These are phyloP conservation scores for Nemania sp. DNA, from an alignment of 2,329 filamentous ascomycete species.

Conservation along the genomic window DNA sequence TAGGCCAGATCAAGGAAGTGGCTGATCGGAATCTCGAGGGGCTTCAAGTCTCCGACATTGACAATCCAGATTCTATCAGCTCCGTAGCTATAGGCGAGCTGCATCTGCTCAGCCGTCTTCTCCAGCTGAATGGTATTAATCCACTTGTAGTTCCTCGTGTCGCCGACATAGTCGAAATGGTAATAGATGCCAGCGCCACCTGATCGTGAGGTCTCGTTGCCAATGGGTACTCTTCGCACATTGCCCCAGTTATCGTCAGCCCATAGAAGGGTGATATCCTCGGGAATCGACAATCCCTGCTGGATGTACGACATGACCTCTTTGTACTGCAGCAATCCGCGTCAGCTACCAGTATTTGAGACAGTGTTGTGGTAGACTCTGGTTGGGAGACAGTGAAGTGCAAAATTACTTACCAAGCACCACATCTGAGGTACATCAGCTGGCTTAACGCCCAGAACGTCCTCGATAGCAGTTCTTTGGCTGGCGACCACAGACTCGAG, in stretches of 20 bases:
- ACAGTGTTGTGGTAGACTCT: no score
- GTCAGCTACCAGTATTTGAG: slow-evolving; percentile 1
- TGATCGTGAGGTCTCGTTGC: slow-evolving; percentile 54
- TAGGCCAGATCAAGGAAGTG: slow-evolving; percentile 72
- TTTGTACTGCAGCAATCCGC: slow-evolving; percentile 54
- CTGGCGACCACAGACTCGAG: slow-evolving; percentile 63
- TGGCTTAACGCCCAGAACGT: slow-evolving; percentile 57
- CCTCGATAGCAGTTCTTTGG: slow-evolving; percentile 61
- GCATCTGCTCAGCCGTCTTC: slow-evolving; percentile 69
- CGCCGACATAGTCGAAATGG: slow-evolving; percentile 58
- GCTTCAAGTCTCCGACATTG: slow-evolving; percentile 67
- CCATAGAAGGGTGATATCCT: slow-evolving; percentile 65
- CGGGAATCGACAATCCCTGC: slow-evolving; percentile 61
- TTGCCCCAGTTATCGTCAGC: slow-evolving; percentile 67
- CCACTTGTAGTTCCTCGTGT: slow-evolving; percentile 62
- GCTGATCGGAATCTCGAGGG: slow-evolving; percentile 64
- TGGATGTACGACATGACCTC: slow-evolving; percentile 73
- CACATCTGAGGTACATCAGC: slow-evolving; percentile 67
- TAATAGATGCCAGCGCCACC: slow-evolving; percentile 65
- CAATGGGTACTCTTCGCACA: slow-evolving; percentile 59
- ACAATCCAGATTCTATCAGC: slow-evolving; percentile 66
- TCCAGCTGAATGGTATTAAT: slow-evolving; percentile 69
- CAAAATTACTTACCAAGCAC: slow-evolving; percentile 51
- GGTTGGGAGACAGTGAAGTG: background rate
- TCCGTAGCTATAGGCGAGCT: slow-evolving; percentile 59